Percentiles rank a stretch among this genome's conserved stretches.
phyloP scores from a whole-genome alignment of 2,329 filamentous ascomycete genomes.

The Pseudogymnoascus sp. region DNA sequence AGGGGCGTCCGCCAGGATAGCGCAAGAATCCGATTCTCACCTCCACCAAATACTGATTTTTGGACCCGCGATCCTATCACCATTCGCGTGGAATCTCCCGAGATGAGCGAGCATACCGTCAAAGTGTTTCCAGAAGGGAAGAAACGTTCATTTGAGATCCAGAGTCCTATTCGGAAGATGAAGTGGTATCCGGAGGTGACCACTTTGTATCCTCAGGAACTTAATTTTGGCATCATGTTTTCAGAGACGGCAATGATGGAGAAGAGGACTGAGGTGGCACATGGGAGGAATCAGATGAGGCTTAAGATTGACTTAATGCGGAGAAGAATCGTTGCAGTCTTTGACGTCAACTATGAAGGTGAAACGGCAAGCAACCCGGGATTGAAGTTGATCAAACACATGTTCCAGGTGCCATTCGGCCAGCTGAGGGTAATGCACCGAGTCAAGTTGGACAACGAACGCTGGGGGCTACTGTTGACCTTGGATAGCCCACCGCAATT shows the following conservation, averaged over 20 bases:
- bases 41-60: constrained; percentile 44
- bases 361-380: constrained; percentile 17
- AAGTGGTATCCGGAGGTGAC: constrained; percentile 31
- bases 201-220: constrained; percentile 35
- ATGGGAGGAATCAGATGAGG: constrained; percentile 20
- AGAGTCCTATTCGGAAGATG: constrained; percentile 27
- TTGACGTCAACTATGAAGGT: constrained; percentile 27
- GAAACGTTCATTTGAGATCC: constrained; percentile 15
- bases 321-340: constrained; percentile 35
- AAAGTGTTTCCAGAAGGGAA: neutral
- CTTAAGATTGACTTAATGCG: constrained; percentile 34
- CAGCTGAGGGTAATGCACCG: constrained; percentile 40
- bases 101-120: constrained; percentile 14
- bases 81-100: constrained; percentile 17
- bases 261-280: constrained; percentile 40
- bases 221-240: constrained; percentile 57
- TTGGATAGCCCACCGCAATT: constrained; percentile 38
- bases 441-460: constrained; percentile 26
- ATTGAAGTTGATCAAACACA: constrained; percentile 20
- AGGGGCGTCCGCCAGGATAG: constrained; percentile 32
- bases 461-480: constrained; percentile 38
- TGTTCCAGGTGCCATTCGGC: constrained; percentile 31
- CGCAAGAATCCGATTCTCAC: constrained; percentile 49
- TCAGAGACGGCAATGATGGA: constrained; percentile 48
- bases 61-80: constrained; percentile 34